Evolutionary conservation across 1,284 basidiomycete species (phyloP).

Genomic region (Schizophyllum amplum): DNA sequence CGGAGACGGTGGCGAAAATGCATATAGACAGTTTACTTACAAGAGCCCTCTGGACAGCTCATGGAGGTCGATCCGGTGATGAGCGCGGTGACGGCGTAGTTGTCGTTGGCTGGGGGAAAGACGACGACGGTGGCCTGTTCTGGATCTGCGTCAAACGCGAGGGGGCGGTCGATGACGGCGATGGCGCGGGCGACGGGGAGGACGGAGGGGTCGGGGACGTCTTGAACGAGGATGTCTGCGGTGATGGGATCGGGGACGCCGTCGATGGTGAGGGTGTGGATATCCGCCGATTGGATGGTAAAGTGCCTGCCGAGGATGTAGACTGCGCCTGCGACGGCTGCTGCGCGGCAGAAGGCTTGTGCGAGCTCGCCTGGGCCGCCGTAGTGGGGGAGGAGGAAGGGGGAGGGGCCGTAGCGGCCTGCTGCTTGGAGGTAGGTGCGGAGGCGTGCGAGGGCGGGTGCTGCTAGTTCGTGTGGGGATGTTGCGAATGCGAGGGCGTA

Average conservation of each 20-base stretch:
- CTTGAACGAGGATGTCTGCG: neutral
- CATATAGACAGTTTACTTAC: too few relatives aligned
- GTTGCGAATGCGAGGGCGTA: constrained; percentile 57
- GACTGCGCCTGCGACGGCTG: constrained; percentile 78
- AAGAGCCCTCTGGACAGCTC: neutral
- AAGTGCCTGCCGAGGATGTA: constrained; percentile 76
- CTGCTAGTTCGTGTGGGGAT: constrained; percentile 45
- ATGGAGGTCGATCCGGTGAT: neutral
- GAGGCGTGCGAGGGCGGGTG: constrained; percentile 59
- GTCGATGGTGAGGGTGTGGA: constrained; percentile 9
- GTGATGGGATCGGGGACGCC: constrained; percentile 2
- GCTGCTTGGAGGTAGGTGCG: constrained; percentile 70
- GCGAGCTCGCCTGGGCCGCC: constrained; percentile 89
- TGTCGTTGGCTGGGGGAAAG: neutral
- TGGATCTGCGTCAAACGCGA: neutral
- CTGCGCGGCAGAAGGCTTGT: constrained; percentile 87
- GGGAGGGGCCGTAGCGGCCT: constrained; percentile 84
- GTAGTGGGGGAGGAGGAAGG: constrained; percentile 92
- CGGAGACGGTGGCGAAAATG: too few relatives aligned
- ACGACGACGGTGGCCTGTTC: neutral
- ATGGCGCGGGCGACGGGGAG: neutral
- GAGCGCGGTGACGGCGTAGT: neutral
- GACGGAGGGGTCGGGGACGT: neutral
- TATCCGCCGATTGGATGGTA: constrained; percentile 8
- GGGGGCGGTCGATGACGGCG: neutral